A percentile compares a stretch with the other conserved stretches of the same genome.
Conservation (phyloP, 306 rosid genomes). For the Herpetospermum pedunculosum region DNA sequence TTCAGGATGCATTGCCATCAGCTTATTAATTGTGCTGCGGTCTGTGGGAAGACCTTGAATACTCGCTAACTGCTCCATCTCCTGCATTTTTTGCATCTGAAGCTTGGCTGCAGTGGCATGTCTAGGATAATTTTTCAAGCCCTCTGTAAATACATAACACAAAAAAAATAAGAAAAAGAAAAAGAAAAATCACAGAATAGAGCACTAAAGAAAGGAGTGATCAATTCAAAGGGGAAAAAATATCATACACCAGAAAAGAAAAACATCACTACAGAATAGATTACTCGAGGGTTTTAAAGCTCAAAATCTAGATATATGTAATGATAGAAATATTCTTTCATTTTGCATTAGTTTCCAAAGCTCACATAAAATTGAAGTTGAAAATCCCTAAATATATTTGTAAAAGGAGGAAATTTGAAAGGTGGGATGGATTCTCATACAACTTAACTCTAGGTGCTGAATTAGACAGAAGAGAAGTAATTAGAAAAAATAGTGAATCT, state of each 20-base stretch:
- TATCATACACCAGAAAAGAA: not conserved
- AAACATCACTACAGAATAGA: not conserved
- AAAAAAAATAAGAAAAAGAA: not conserved
- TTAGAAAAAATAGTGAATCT: too few relatives aligned
- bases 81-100: slow-evolving; percentile 91
- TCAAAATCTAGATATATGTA: not conserved
- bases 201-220: not conserved
- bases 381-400: not conserved
- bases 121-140: slow-evolving; percentile 84
- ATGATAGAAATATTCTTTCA: too few relatives aligned
- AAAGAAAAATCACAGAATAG: not conserved
- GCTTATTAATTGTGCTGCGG: slow-evolving; percentile 63
- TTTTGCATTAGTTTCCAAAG: not conserved
- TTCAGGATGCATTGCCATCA: slow-evolving; percentile 68
- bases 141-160: slow-evolving; percentile 37
- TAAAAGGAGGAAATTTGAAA: not conserved
- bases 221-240: not conserved
- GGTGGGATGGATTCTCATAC: not conserved
- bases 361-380: not conserved
- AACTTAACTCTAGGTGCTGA: not conserved
- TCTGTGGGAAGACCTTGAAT: slow-evolving; percentile 84
- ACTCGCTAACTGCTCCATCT: slow-evolving; percentile 81
- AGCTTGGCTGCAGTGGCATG: slow-evolving; percentile 50
- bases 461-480: not conserved
- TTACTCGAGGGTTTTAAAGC: not conserved